Evolutionary conservation across 2,329 filamentous ascomycete species (phyloP).

Genomic region (Trichoderma arundinaceum): DNA sequence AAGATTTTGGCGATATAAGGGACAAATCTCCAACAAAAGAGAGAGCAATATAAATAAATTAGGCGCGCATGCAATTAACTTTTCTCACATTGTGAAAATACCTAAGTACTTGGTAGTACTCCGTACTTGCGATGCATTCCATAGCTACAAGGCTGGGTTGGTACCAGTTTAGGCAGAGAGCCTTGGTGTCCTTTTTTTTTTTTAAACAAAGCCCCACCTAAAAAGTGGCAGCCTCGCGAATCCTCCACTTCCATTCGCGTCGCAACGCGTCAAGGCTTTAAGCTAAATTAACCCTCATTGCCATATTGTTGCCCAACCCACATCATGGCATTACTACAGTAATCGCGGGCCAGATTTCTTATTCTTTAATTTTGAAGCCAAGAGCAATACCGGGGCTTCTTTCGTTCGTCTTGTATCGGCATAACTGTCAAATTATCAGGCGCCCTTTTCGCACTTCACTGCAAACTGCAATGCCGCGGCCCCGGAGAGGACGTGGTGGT

Average conservation of each 20-base stretch:
- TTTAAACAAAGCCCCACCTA: not conserved
- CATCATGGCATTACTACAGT: conserved; percentile 4
- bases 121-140: no score
- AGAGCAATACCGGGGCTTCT: not conserved
- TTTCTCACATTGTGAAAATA: not conserved
- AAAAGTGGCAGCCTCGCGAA: conserved; percentile 26
- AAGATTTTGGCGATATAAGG: not conserved
- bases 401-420: not conserved
- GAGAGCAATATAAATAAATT: not conserved
- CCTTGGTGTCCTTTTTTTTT: not conserved
- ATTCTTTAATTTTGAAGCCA: not conserved
- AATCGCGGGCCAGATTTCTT: not conserved
- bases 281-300: conserved; percentile 28
- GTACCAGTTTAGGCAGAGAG: not conserved
- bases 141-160: conserved; percentile 32
- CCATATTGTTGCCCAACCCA: conserved; percentile 29
- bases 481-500: conserved; percentile 41
- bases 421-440: not conserved
- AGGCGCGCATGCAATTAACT: not conserved
- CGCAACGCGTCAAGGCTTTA: conserved; percentile 42
- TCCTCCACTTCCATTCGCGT: conserved; percentile 33
- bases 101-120: not conserved
- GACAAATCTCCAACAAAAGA: not conserved
- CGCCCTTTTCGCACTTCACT: not conserved
- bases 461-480: conserved; percentile 40